Percentiles rank a stretch among this genome's conserved stretches.
Evolutionary conservation across 106 monocot genomes (phyloP).

Genomic region (Platanthera zijinensis): DNA sequence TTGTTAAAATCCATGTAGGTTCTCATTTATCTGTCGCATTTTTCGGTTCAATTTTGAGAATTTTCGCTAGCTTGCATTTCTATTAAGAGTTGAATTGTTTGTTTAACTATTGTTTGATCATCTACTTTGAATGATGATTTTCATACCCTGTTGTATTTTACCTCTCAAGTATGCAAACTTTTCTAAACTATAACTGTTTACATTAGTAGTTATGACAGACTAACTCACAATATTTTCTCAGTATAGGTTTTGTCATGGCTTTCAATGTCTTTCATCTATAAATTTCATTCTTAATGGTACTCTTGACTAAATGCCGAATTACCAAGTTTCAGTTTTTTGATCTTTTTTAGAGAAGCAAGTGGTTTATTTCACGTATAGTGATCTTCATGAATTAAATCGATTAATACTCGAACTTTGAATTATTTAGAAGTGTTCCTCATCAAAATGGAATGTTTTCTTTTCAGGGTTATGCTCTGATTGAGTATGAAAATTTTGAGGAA

Average conservation of each 20-base stretch:
- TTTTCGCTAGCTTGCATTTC: neutral
- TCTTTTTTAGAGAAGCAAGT: neutral
- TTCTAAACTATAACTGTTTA: neutral
- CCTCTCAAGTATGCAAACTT: neutral
- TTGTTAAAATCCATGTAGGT: neutral
- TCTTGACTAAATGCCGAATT: neutral
- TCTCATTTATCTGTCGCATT: neutral
- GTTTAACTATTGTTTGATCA: neutral
- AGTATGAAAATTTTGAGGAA: slow-evolving; percentile 77
- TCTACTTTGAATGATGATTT: neutral
- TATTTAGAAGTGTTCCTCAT: neutral
- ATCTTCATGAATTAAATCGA: neutral
- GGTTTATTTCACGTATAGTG: neutral
- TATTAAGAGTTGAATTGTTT: neutral
- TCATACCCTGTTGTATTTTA: neutral
- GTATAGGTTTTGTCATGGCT: neutral
- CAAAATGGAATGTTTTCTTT: neutral
- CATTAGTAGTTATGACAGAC: neutral
- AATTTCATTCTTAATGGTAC: neutral
- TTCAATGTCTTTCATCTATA: neutral
- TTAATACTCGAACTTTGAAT: neutral
- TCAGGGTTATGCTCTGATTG: slow-evolving; percentile 91
- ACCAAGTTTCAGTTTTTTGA: neutral
- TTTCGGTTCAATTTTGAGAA: neutral
- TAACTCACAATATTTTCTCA: neutral